Evolutionary conservation across 78 protist genomes (phyloP), one percentile per base, ranked within the genome.

Genomic region (Cavenderia fasciculata): DNA sequence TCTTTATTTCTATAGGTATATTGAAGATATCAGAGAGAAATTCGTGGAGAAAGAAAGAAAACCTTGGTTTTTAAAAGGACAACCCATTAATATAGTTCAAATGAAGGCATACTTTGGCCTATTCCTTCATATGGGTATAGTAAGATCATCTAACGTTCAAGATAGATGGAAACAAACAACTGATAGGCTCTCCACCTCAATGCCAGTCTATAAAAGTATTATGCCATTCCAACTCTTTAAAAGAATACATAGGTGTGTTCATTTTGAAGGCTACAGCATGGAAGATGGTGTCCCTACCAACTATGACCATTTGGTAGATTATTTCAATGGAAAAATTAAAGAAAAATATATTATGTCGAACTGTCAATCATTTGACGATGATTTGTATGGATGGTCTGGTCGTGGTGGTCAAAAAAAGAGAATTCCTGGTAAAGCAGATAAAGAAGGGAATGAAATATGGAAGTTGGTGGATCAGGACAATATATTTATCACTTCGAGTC

Each of bases 361-460:
- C 3, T 47, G 18, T 7, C 44, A 51, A 7, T 72, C 78, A 4
- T 72, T 72, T 18, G 78, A 72, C 25, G 78, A 72, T 52, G 78
- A 72, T 72, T 5, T 72, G 3, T 72, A 21, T 29, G 44, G 44
- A 36, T 72, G 78, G 78, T 31, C 63, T 29, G 63, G 78, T 54
- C 34, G 8, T 43, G 78, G 78, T 36, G 78, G 78, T 0, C 1
- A 2, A 34, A 72, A 72, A 36, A 72, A 72, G 62, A 29, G 43
- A 36, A 52, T 72, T 19, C 59, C 78, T 8, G 78, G 65, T 2
- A 72, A 72, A 54, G 78, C 78, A 21, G 78, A 72, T 54, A 18
- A 62, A 33, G 43, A 34, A n/a, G 78, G 78, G 2, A 54, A 54
- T 36, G 51, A 36, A 29, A 27, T 66, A 25, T 72, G 78, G 78